Evolutionary conservation across 805 yeast genomes (phyloP).

Genomic region (Wickerhamomyces chambardii): DNA sequence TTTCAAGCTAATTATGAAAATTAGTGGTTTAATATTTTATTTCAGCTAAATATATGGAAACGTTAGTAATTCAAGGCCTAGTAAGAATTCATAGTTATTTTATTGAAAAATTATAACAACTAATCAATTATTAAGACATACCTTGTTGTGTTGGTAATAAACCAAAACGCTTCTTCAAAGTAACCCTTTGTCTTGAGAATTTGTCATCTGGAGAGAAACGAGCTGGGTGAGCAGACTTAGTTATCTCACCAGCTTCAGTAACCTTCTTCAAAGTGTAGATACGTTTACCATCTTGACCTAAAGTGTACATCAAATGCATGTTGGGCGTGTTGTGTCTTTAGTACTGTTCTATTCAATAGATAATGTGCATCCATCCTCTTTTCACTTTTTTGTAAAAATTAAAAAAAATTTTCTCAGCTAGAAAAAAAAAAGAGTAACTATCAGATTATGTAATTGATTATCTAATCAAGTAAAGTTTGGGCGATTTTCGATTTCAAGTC

Average conservation of each 20-base stretch:
- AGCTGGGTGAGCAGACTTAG: constrained; percentile 99
- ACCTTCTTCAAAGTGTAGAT: constrained; percentile 81
- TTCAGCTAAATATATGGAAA: not conserved
- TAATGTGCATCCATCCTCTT: too few species aligned
- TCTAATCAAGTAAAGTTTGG: not conserved
- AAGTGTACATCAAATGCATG: constrained; percentile 99
- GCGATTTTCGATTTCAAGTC: too few species aligned
- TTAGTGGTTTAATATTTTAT: constrained; percentile 2
- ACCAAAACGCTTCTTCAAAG: constrained; percentile 89
- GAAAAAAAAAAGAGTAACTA: too few species aligned
- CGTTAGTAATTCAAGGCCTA: constrained; percentile 1
- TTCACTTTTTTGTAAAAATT: not conserved
- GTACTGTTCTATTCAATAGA: too few species aligned
- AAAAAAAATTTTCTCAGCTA: not conserved
- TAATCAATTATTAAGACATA: not conserved
- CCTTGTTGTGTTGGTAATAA: constrained; percentile 77
- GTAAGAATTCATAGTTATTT: too few species aligned
- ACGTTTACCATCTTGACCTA: constrained; percentile 93
- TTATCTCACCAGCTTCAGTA: constrained; percentile 84
- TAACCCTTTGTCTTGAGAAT: constrained; percentile 97
- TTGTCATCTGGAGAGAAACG: constrained; percentile 99
- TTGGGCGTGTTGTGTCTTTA: too few species aligned
- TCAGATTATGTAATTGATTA: not conserved
- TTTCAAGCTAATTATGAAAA: too few species aligned
- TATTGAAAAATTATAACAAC: too few species aligned